A percentile compares a stretch with the other conserved stretches of the same genome.
Conservation (phyloP, 495 filamentous ascomycete species). For the Chaetomidium leptoderma region DNA sequence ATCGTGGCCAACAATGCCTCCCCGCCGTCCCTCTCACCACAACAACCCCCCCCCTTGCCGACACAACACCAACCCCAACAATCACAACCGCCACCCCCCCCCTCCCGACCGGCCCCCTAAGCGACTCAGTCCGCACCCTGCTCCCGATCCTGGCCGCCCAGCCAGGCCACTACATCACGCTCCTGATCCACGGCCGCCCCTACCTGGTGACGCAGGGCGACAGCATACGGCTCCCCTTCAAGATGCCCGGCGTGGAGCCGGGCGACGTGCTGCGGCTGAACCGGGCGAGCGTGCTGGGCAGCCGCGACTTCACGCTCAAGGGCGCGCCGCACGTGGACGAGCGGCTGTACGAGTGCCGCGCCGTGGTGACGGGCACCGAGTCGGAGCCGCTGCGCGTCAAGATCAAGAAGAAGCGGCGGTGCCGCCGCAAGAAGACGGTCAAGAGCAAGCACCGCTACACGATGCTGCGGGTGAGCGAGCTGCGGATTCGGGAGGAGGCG, state of each 20-base stretch:
- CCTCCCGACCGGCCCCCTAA: slow-evolving; percentile 30
- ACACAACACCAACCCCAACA: slow-evolving; percentile 22
- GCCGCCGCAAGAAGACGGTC: slow-evolving; percentile 65
- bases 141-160: slow-evolving; percentile 77
- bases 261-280: slow-evolving; percentile 86
- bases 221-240: slow-evolving; percentile 86
- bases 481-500: slow-evolving; percentile 50
- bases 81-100: slow-evolving; percentile 23
- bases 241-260: slow-evolving; percentile 73
- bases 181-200: slow-evolving; percentile 79
- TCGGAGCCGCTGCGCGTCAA: slow-evolving; percentile 79
- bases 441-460: slow-evolving; percentile 86
- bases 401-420: slow-evolving; percentile 91
- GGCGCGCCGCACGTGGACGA: slow-evolving; percentile 75
- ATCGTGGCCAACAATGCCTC: slow-evolving; percentile 8
- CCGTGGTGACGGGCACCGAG: slow-evolving; percentile 81
- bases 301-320: slow-evolving; percentile 84
- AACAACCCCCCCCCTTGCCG: slow-evolving; percentile 13
- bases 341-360: slow-evolving; percentile 75
- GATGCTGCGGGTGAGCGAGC: slow-evolving; percentile 74
- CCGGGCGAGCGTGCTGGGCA: slow-evolving; percentile 71
- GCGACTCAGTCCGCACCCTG: slow-evolving; percentile 56
- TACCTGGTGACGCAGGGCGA: slow-evolving; percentile 91
- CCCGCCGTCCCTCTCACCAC: slow-evolving; percentile 18
- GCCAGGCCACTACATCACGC: slow-evolving; percentile 75